phyloP scores from a whole-genome alignment of 2,329 filamentous ascomycete species.

The Trichophyton schoenleinii region DNA sequence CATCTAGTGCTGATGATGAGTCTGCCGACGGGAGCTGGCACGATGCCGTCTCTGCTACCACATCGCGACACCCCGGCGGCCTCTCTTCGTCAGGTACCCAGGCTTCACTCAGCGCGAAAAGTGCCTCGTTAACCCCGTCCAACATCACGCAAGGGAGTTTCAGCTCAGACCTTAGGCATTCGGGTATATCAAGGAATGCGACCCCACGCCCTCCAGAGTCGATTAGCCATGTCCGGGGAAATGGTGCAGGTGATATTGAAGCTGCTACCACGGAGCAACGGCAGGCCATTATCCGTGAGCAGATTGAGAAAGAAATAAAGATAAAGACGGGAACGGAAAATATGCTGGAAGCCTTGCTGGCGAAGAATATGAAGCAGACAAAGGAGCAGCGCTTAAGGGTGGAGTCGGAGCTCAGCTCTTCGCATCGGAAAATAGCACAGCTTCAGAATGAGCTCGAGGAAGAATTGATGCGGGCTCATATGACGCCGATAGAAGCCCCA shows the following conservation, averaged over 20 bases:
- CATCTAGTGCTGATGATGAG: conserved; percentile 28
- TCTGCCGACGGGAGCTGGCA: conserved; percentile 30
- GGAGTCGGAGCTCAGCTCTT: conserved; percentile 80
- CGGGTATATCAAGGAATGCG: conserved; percentile 50
- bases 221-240: conserved; percentile 36
- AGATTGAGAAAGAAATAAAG: conserved; percentile 89
- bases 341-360: conserved; percentile 84
- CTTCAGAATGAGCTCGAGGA: conserved; percentile 47
- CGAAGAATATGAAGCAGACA: conserved; percentile 89
- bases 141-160: conserved; percentile 75
- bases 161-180: conserved; percentile 70
- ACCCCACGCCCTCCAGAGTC: conserved; percentile 43
- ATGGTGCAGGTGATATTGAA: conserved; percentile 48
- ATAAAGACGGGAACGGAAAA: conserved; percentile 98
- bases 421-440: conserved; percentile 58
- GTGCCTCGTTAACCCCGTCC: conserved; percentile 57
- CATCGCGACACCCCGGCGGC: conserved; percentile 35
- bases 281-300: conserved; percentile 63
- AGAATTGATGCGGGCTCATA: conserved; percentile 46
- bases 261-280: conserved; percentile 54
- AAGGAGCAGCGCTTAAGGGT: conserved; percentile 70
- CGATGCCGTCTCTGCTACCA: conserved; percentile 20
- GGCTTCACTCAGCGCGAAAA: conserved; percentile 46
- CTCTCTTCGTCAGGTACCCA: conserved; percentile 49
- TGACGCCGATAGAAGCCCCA: conserved; percentile 32